Evolutionary conservation across 768 basidiomycete genomes (phyloP), one percentile per base, ranked within the genome.

Genomic region (Amanita thiersii): DNA sequence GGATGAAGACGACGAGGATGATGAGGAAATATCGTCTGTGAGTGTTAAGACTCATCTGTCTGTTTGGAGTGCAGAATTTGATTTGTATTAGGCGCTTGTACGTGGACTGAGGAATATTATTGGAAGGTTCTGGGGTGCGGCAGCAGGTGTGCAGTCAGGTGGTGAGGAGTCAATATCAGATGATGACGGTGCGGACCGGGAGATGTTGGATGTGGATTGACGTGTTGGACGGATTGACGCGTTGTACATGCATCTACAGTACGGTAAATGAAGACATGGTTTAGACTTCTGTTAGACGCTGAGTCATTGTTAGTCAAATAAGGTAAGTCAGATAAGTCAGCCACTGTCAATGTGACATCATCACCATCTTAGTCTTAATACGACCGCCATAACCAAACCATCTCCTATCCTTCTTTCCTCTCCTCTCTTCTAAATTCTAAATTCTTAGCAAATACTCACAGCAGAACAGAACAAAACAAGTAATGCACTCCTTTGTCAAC

Each of bases 31-130:
- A 34, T 59, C 73, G 34, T 65, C 72, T 17, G 79, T 80, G 51
- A 57, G 75, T 63, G 9, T 26, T 37, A n/a, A n/a, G n/a, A n/a
- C n/a, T 44, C 8, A 1, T 48, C 10, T 44, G 8, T 28, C 8
- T 9, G 4, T 20, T 28, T 35, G 37, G 9, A 8, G 12, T 14
- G 14, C 10, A 33, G 44, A 14, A 3, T 18, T 20, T 24, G 26
- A 50, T 18, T 39, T 35, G 31, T 12, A 20, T 25, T 45, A 84
- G 81, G 70, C 77, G 2, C 60, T 85, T 52, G 79, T 79, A 17
- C 71, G 78, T 1, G 54, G 79, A 5, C 55, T 83, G 1, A 65
- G 78, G 8, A 79, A 77, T 50, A 58, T 85, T 5, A 45, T 85
- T 29, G 71, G 70, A 38, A 61, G 78, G 6, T 69, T 86, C 47